phyloP scores from a whole-genome alignment of 1,284 basidiomycete species.

The Pisolithus thermaeus region DNA sequence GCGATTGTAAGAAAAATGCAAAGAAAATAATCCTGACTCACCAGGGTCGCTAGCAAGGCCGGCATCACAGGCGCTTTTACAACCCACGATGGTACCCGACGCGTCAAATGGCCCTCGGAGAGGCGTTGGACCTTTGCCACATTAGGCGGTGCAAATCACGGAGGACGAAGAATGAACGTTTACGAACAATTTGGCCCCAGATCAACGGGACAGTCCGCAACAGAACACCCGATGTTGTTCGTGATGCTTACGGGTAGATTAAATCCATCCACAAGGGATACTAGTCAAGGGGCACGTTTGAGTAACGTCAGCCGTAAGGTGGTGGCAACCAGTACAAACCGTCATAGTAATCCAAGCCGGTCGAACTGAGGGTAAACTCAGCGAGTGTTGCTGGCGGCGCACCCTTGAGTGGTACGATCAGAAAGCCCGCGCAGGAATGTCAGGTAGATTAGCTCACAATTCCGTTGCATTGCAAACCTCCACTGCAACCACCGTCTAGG shows the following conservation, averaged over 20 bases:
- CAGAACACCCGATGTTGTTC: constrained; percentile 34
- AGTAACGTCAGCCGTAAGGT: background rate
- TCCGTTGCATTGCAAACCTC: constrained; percentile 50
- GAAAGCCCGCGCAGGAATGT: background rate
- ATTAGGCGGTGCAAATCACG: background rate
- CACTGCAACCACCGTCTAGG: constrained; percentile 50
- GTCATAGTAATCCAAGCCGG: constrained; percentile 22
- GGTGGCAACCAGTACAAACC: constrained; percentile 10
- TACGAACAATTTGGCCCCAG: constrained; percentile 36
- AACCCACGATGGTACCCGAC: constrained; percentile 40
- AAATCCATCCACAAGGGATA: constrained; percentile 41
- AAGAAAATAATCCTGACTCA: constrained; percentile 13
- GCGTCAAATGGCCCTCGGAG: constrained; percentile 39
- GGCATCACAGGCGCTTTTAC: constrained; percentile 46
- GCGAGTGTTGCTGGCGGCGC: constrained; percentile 59
- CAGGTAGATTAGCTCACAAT: constrained; percentile 32
- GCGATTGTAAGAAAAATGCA: background rate
- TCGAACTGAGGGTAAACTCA: constrained; percentile 44
- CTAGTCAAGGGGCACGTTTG: constrained; percentile 14
- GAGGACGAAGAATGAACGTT: background rate
- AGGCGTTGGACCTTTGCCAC: constrained; percentile 32
- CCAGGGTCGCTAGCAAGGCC: constrained; percentile 35
- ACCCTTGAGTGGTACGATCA: constrained; percentile 29
- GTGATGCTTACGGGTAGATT: constrained; percentile 43
- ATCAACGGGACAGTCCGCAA: constrained; percentile 40